Evolutionary conservation across 2,329 filamentous ascomycete genomes (phyloP), one percentile per base, ranked within the genome.

Genomic region (Pyrenophora graminea): DNA sequence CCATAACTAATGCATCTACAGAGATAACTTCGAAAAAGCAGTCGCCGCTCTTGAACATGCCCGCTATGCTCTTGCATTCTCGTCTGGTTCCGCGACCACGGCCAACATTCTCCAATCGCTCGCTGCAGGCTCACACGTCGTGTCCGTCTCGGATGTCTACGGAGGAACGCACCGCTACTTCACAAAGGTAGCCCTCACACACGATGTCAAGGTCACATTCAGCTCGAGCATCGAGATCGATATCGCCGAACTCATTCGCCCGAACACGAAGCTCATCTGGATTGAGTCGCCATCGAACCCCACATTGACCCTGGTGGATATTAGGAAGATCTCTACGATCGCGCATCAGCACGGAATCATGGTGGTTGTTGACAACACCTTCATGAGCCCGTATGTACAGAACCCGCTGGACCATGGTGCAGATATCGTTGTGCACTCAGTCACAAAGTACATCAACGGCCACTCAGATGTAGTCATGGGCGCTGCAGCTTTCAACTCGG

Each of bases 341-440:
- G 94, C 94, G 15, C 94, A 97, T 75, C 81, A 87, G 66, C 89
- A 90, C 69, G 93, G 92, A 56, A 90, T 97, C 67, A 81, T 90
- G 71, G 94, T 99, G 37, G 94, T 99, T n/a, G 94, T 99, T 36
- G 94, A 99, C 80, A 99, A 99, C 80, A 99, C 94, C 17, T 99
- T 99, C 81, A 81, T 97, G 70, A 93, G 89, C 55, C 94, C 94
- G 27, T 99, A 97, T 74, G 84, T 99, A 40, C 94, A 99, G 78
- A 97, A 96, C 76, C 94, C 94, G 3, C 85, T 99, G 48, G 88
- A 95, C 70, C 90, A 93, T 72, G 94, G 94, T 64, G 94, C 94
- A 63, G 94, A 99, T 75, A 92, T 97, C 59, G 93, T 97, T 62
- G 89, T 97, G 37, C 93, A 97, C 82, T 92, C 87, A 48, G 94